Base-by-base conservation (phyloP, 768 basidiomycete species). In the Termitomyces titanicus region DNA sequence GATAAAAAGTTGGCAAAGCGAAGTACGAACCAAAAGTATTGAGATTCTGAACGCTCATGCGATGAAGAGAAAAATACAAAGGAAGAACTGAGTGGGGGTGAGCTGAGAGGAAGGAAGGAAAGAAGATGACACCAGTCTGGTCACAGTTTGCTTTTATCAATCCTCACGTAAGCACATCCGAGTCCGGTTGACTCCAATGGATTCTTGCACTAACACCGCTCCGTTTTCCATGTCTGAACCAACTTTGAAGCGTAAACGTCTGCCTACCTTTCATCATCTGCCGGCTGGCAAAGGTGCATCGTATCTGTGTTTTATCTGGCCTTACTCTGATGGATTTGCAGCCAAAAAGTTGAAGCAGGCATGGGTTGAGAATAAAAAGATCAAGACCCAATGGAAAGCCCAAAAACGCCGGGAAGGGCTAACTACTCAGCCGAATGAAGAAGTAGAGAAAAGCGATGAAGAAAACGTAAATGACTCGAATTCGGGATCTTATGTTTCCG, bases 1-100 rank as follows among this genome's bases (percentile, higher is more conserved):
- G 57, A 64, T 61, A 62, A 62, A 58, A 42, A 17, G 20, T 20
- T 40, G 3, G 24, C 3, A n/a, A 37, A 50, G 18, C 33, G 38
- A 27, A 31, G 38, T 13, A 73, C 84, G 56, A 53, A 91, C 92
- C 91, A 74, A 83, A 85, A 70, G 86, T 78, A 76, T 82, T 86
- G 70, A 93, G 85, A 71, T 93, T 92, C 86, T 93, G 89, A 75
- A 92, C 86, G 89, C 81, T 94, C 91, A 94, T 94, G 87, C 88
- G 88, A 91, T 76, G 80, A 74, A 68, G 70, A 66, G 72, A 58
- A 70, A 69, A 68, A 71, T 61, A 70, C 64, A 61, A 65, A 69
- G 62, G 74, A 68, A 69, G 64, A 68, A 70, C 70, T 82, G 79
- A 79, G 80, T 74, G 58, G 62, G 67, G 71, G 64, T 62, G 58